These are phyloP conservation scores for Dipteronia dyeriana DNA, from an alignment of 345 rosid genomes.

Conservation along the genomic window DNA sequence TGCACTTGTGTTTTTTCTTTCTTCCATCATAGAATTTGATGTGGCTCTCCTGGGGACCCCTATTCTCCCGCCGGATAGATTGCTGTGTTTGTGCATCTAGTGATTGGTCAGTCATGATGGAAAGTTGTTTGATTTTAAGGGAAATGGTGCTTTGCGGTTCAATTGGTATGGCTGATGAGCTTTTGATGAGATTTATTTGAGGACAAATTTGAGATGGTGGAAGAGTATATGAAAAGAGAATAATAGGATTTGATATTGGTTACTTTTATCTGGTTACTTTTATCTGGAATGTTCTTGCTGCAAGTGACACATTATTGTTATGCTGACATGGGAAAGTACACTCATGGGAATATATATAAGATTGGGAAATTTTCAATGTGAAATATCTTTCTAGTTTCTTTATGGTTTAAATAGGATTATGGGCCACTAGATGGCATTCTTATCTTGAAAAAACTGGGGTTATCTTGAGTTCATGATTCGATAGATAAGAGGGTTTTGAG, in stretches of 20 bases:
- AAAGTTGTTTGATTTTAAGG: background rate
- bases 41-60: background rate
- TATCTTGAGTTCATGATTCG: background rate
- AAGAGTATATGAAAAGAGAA: background rate
- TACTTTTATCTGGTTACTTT: too few relatives aligned
- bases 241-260: background rate
- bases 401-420: background rate
- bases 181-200: conserved; percentile 7
- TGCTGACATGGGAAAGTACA: conserved; percentile 9
- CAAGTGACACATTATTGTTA: background rate
- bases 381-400: background rate
- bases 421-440: background rate
- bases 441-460: background rate
- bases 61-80: background rate
- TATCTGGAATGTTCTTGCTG: background rate
- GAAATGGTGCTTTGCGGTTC: background rate
- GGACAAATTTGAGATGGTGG: background rate
- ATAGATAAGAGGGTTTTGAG: background rate
- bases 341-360: background rate
- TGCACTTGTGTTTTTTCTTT: conserved; percentile 9
- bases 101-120: background rate
- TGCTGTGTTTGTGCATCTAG: background rate
- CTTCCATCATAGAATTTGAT: conserved; percentile 7
- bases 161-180: background rate
- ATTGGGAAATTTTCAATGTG: background rate